phyloP scores from a whole-genome alignment of 495 filamentous ascomycete genomes.

The Penicillium roqueforti region DNA sequence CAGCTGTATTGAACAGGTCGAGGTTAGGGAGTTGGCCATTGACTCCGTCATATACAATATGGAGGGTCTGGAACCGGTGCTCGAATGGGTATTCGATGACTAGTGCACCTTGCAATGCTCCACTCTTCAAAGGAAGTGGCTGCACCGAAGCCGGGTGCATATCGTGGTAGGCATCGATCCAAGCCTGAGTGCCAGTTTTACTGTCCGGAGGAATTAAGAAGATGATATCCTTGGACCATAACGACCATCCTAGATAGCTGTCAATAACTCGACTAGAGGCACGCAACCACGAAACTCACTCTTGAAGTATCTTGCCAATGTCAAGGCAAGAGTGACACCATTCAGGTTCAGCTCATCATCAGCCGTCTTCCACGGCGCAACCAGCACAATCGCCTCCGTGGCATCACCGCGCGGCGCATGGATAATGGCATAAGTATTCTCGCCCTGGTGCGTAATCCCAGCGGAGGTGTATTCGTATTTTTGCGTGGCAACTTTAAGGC shows the following conservation, averaged over 20 bases:
- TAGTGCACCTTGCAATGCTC: conserved; percentile 86
- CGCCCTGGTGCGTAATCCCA: conserved; percentile 68
- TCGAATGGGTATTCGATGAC: conserved; percentile 91
- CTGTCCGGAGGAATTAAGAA: conserved; percentile 86
- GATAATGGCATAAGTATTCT: conserved; percentile 94
- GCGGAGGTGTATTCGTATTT: conserved; percentile 73
- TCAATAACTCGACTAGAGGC: conserved; percentile 14
- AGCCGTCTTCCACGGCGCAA: conserved; percentile 83
- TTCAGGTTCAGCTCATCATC: conserved; percentile 76
- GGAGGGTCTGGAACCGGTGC: conserved; percentile 74
- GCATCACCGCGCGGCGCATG: conserved; percentile 93
- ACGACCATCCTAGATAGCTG: conserved; percentile 67
- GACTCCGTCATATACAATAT: conserved; percentile 92
- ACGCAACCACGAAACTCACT: conserved; percentile 36
- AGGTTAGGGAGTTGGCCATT: conserved; percentile 95
- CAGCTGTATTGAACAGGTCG: conserved; percentile 93
- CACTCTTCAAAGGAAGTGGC: conserved; percentile 84
- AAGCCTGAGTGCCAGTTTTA: conserved; percentile 85
- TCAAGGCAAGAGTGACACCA: conserved; percentile 79
- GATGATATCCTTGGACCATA: conserved; percentile 99
- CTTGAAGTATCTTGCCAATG: conserved; percentile 91
- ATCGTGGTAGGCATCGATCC: conserved; percentile 97
- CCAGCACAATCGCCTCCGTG: conserved; percentile 93
- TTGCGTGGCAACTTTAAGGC: conserved; percentile 81
- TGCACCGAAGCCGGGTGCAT: conserved; percentile 67